Evolutionary conservation across 306 rosid genomes (phyloP).

Genomic region (Castanospermum australe): DNA sequence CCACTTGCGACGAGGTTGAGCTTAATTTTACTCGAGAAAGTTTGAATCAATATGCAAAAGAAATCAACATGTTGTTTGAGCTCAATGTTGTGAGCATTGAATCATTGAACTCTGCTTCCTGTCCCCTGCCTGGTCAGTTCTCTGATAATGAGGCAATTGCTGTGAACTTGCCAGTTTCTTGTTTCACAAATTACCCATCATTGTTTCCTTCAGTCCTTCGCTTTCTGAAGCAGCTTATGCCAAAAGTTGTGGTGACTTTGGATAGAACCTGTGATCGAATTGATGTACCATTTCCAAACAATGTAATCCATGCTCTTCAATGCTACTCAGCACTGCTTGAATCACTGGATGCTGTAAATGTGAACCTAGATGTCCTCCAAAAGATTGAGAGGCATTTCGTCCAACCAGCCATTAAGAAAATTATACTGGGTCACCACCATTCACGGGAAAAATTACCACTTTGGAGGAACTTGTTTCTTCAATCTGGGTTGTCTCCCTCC

Average conservation of each 20-base stretch:
- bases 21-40: slow-evolving; percentile 69
- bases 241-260: slow-evolving; percentile 67
- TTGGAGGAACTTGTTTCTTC: slow-evolving; percentile 60
- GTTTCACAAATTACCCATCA: slow-evolving; percentile 49
- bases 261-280: slow-evolving; percentile 63
- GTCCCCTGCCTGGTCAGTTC: slow-evolving; percentile 48
- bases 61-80: slow-evolving; percentile 62
- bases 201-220: slow-evolving; percentile 55
- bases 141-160: slow-evolving; percentile 63
- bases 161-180: slow-evolving; percentile 66
- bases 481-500: slow-evolving; percentile 76
- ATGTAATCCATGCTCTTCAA: slow-evolving; percentile 57
- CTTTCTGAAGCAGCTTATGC: slow-evolving; percentile 71
- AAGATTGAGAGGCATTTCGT: slow-evolving; percentile 79
- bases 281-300: slow-evolving; percentile 58
- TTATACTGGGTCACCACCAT: slow-evolving; percentile 44
- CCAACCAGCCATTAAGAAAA: slow-evolving; percentile 80
- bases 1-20: slow-evolving; percentile 63
- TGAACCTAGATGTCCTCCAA: slow-evolving; percentile 62
- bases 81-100: slow-evolving; percentile 60
- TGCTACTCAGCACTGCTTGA: slow-evolving; percentile 69
- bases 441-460: slow-evolving; percentile 52
- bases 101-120: slow-evolving; percentile 53
- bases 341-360: slow-evolving; percentile 81
- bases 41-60: slow-evolving; percentile 65